Evolutionary conservation across 768 basidiomycete genomes (phyloP), one percentile per base, ranked within the genome.

Genomic region (Mycena capillaripes): DNA sequence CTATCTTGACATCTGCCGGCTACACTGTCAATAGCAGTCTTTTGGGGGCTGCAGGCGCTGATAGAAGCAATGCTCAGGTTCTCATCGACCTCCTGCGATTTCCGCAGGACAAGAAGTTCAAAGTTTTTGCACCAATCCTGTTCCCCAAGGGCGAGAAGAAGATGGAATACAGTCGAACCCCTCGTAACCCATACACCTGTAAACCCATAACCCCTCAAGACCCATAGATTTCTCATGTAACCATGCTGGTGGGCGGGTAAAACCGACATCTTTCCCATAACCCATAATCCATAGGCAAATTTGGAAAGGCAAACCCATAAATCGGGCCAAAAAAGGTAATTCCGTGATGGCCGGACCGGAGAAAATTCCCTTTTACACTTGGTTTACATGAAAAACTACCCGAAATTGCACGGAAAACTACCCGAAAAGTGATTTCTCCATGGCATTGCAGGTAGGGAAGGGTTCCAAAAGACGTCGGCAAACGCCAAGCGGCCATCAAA

Each of bases 161-260:
- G 25, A 44, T 44, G 40, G 27, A 44, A 17, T 60, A 70, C 55
- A 65, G 70, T 58, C 55, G 32, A 68, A 68, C 61, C 40, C 67
- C 58, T 63, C 50, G 16, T 7, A 42, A 63, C 52, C 66, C 67
- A 73, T 73, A 65, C 52, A 12, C 48, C 42, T 69, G 30, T 30
- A 27, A 52, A 59, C 58, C 66, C 72, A 73, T 66, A 63, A 69
- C 67, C 46, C 57, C 30, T 55, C 40, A 9, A 21, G 11, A 53
- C 52, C 52, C 52, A 53, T 53, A 27, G n/a, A 3, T 50, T 65
- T 65, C 53, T 46, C 10, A 11, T 34, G 29, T 29, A 11, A 34
- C 32, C 21, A 29, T 4, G 3, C 40, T 29, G 63, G 32, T 65
- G 30, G 46, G 63, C 32, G 21, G 21, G 32, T 4, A 53, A 58